Conservation (phyloP, 2,329 filamentous ascomycete genomes). For the Thelonectria rubi region DNA sequence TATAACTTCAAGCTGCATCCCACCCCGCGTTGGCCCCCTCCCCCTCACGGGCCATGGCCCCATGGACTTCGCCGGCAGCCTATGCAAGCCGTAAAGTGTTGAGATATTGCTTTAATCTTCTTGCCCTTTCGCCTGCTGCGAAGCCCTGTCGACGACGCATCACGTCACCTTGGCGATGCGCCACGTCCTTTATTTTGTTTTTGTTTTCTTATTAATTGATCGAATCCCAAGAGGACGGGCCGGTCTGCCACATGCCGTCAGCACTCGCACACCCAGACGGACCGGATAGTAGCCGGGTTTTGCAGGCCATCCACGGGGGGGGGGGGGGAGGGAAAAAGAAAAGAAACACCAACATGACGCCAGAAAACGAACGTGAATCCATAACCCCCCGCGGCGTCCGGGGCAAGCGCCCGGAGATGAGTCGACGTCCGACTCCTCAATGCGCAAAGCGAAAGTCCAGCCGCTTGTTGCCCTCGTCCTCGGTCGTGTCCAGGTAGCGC, state of each 20-base stretch:
- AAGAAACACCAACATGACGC: neutral
- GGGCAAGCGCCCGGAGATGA: no score
- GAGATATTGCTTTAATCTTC: neutral
- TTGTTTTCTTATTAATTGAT: neutral
- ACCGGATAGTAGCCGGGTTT: slow-evolving; percentile 20
- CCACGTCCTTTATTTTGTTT: neutral
- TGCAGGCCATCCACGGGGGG: neutral
- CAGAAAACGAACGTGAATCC: slow-evolving; percentile 5
- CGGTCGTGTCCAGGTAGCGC: slow-evolving; percentile 23
- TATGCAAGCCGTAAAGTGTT: slow-evolving; percentile 20
- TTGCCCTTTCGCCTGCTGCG: neutral
- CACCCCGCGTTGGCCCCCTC: neutral
- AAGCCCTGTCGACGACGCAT: neutral
- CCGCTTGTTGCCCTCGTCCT: slow-evolving; percentile 24
- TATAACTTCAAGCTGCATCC: slow-evolving; percentile 17
- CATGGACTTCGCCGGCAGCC: slow-evolving; percentile 18
- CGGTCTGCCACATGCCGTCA: slow-evolving; percentile 13
- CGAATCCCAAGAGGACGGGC: neutral
- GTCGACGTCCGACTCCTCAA: neutral
- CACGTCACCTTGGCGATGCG: neutral
- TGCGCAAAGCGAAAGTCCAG: slow-evolving; percentile 29
- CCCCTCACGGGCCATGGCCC: neutral
- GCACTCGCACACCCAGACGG: slow-evolving; percentile 4
- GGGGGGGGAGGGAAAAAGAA: neutral
- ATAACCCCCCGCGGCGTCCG: slow-evolving; percentile 1